Conservation (phyloP, 345 rosid species). For the Gossypioides kirkii region DNA sequence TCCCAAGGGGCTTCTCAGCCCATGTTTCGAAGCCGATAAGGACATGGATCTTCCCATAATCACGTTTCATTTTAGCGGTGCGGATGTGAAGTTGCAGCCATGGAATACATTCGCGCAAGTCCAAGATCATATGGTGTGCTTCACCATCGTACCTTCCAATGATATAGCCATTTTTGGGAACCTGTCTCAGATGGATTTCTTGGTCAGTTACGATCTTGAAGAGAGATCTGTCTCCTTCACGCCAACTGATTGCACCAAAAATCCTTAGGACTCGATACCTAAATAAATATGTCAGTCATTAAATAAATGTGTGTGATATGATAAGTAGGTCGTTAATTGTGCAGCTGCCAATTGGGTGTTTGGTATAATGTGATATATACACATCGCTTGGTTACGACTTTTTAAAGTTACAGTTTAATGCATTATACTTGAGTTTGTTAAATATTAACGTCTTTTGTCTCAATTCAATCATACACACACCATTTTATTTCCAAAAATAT, state of each 20-base stretch:
- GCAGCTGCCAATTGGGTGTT: background rate
- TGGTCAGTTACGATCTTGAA: slow-evolving; percentile 41
- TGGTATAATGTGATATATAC: background rate
- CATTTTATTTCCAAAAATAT: no score
- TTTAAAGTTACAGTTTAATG: no score
- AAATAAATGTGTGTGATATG: background rate
- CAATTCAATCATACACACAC: no score
- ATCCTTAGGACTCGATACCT: background rate
- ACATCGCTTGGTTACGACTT: no score
- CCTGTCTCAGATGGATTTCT: slow-evolving; percentile 36
- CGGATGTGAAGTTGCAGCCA: slow-evolving; percentile 35
- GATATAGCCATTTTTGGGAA: slow-evolving; percentile 34
- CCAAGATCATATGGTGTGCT: slow-evolving; percentile 29
- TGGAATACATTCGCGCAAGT: slow-evolving; percentile 28
- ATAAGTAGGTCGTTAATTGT: background rate
- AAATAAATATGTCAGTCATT: background rate
- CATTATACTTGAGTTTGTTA: no score
- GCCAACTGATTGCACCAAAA: slow-evolving; percentile 37
- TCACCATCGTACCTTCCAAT: slow-evolving; percentile 27
- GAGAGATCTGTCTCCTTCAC: slow-evolving; percentile 33
- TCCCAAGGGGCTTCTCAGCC: slow-evolving; percentile 27
- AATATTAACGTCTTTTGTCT: no score
- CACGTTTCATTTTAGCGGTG: slow-evolving; percentile 42
- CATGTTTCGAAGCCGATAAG: slow-evolving; percentile 23
- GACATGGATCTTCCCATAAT: slow-evolving; percentile 32